These are phyloP conservation scores for Macrophomina tecta DNA, from an alignment of 2,329 filamentous ascomycete species.

Conservation along the genomic window DNA sequence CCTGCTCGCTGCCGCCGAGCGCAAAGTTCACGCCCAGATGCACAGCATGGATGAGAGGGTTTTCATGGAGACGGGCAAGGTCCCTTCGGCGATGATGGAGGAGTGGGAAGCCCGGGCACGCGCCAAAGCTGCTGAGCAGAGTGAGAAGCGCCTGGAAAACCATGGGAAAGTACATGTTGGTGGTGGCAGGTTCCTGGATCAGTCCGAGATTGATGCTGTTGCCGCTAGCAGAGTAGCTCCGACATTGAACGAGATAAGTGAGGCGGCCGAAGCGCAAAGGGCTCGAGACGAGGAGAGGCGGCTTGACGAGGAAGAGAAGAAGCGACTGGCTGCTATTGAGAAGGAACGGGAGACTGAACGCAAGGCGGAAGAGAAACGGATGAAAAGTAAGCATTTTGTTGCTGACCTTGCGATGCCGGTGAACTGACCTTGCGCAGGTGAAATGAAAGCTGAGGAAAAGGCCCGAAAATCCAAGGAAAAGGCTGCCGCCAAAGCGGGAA, in stretches of 20 bases:
- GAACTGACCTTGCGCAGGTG: conserved; percentile 50
- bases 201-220: conserved; percentile 78
- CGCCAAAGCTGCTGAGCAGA: conserved; percentile 69
- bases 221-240: conserved; percentile 80
- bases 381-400: conserved; percentile 61
- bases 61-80: conserved; percentile 75
- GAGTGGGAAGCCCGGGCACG: conserved; percentile 83
- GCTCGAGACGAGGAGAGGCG: conserved; percentile 69
- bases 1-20: conserved; percentile 78
- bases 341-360: conserved; percentile 56
- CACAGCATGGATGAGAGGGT: conserved; percentile 83
- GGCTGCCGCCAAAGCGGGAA: conserved; percentile 43
- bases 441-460: conserved; percentile 58
- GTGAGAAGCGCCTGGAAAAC: conserved; percentile 64
- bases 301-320: conserved; percentile 68
- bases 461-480: conserved; percentile 60
- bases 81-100: conserved; percentile 69
- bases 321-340: conserved; percentile 64
- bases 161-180: conserved; percentile 72
- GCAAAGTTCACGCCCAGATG: conserved; percentile 81
- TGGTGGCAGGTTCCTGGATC: conserved; percentile 79
- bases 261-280: conserved; percentile 74
- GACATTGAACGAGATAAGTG: conserved; percentile 81
- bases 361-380: conserved; percentile 53
- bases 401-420: neutral